Evolutionary conservation across 345 rosid species (phyloP).

Genomic region (Gossypium raimondii): DNA sequence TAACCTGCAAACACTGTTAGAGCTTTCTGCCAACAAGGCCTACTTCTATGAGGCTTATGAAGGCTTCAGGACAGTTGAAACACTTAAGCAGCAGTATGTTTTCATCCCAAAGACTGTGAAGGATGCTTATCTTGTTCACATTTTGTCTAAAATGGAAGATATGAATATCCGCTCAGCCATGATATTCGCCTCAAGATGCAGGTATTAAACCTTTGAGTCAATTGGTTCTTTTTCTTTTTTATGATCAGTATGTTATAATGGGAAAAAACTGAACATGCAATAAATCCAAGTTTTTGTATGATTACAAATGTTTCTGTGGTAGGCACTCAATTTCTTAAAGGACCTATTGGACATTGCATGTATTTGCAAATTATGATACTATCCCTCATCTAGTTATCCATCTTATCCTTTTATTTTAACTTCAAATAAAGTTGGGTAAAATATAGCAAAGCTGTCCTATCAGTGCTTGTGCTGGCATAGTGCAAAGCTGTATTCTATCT

Average conservation of each 20-base stretch:
- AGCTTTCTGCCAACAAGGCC: conserved; percentile 80
- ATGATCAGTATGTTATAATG: neutral
- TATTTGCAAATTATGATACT: neutral
- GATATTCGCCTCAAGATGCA: conserved; percentile 93
- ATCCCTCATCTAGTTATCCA: neutral
- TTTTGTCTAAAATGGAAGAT: conserved; percentile 77
- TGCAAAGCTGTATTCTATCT: neutral
- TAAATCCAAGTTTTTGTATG: neutral
- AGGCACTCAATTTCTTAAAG: neutral
- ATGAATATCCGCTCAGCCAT: conserved; percentile 85
- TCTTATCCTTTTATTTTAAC: neutral
- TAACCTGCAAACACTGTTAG: conserved; percentile 61
- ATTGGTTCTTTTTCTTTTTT: neutral
- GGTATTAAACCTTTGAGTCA: conserved; percentile 38
- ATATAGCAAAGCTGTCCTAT: neutral
- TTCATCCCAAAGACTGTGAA: conserved; percentile 69
- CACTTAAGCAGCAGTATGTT: conserved; percentile 78
- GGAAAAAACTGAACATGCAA: neutral
- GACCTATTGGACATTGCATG: neutral
- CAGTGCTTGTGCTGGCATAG: neutral
- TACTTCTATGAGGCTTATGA: conserved; percentile 93
- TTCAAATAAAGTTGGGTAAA: neutral
- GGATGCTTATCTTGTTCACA: conserved; percentile 74
- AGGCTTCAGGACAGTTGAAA: conserved; percentile 84
- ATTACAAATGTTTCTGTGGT: neutral